Evolutionary conservation across 371 early-diverging fungal species (phyloP).

Genomic region (Syncephalastrum monosporum): DNA sequence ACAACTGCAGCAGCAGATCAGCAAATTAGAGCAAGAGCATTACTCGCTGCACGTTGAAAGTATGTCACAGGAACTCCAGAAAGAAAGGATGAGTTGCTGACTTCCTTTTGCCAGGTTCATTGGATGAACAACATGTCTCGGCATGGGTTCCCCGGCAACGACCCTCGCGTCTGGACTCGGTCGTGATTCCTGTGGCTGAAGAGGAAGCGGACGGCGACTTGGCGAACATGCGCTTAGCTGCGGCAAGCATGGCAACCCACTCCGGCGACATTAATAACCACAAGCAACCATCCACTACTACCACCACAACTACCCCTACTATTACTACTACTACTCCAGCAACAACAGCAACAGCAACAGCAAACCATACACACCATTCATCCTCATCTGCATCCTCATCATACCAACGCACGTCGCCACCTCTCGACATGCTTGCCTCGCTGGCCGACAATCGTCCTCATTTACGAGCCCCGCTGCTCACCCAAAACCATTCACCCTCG

Average conservation of each 20-base stretch:
- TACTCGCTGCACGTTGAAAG: slow-evolving; percentile 15
- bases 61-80: slow-evolving; percentile 3
- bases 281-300: slow-evolving; percentile 6
- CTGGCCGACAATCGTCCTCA: slow-evolving; percentile 32
- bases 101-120: slow-evolving; percentile 20
- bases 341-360: not conserved
- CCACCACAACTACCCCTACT: not conserved
- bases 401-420: slow-evolving; percentile 19
- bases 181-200: slow-evolving; percentile 14
- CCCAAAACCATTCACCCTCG: slow-evolving; percentile 8
- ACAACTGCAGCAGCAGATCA: slow-evolving; percentile 26
- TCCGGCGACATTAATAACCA: not conserved
- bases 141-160: slow-evolving; percentile 29
- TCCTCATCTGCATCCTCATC: slow-evolving; percentile 6
- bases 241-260: slow-evolving; percentile 4
- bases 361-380: slow-evolving; percentile 2
- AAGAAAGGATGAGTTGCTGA: not conserved
- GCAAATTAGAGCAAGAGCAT: slow-evolving; percentile 26
- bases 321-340: not conserved
- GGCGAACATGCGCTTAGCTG: slow-evolving; percentile 11
- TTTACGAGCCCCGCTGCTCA: slow-evolving; percentile 14
- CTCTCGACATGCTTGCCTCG: slow-evolving; percentile 34
- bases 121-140: slow-evolving; percentile 34
- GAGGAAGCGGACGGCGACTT: slow-evolving; percentile 17
- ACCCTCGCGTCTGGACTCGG: slow-evolving; percentile 26